Percentiles rank a stretch among this genome's conserved stretches.
These are phyloP conservation scores for Fraxinus cuspidata DNA, from an alignment of 257 asterid genomes.

Conservation along the genomic window DNA sequence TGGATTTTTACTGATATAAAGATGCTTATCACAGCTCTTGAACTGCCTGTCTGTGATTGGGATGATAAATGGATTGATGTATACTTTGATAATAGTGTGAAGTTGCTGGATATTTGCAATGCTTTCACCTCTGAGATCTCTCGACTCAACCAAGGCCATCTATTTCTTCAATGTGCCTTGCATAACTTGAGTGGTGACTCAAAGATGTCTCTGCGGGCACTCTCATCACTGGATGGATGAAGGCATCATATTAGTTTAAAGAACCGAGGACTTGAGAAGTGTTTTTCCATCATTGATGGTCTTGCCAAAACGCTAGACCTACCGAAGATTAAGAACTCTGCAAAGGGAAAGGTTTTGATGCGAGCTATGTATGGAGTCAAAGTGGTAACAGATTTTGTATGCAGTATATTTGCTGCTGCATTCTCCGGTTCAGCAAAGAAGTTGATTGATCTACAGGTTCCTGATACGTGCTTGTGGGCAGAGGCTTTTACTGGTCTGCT, in stretches of 20 bases:
- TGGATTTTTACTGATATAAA: constrained; percentile 72
- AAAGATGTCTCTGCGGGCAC: constrained; percentile 46
- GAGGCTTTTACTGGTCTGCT: constrained; percentile 57
- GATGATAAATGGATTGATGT: constrained; percentile 92
- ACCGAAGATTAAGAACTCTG: constrained; percentile 77
- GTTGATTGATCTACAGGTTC: constrained; percentile 54
- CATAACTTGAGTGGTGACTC: constrained; percentile 52
- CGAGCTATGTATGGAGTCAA: constrained; percentile 79
- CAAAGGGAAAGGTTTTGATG: constrained; percentile 83
- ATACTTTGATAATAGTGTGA: constrained; percentile 70
- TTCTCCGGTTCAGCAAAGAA: constrained; percentile 64
- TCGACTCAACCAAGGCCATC: constrained; percentile 72
- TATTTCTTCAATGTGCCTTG: constrained; percentile 59
- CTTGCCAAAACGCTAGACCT: constrained; percentile 60
- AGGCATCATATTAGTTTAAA: constrained; percentile 63
- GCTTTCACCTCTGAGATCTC: constrained; percentile 83
- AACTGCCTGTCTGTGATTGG: constrained; percentile 80
- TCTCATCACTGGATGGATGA: constrained; percentile 75
- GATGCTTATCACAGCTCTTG: constrained; percentile 69
- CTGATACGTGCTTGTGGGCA: constrained; percentile 61
- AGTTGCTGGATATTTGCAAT: constrained; percentile 70
- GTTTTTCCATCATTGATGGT: constrained; percentile 61
- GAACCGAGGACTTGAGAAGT: constrained; percentile 61
- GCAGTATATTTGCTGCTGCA: constrained; percentile 64
- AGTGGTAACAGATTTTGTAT: constrained; percentile 63